Evolutionary conservation across 2,329 filamentous ascomycete genomes (phyloP).

Genomic region (Aspergillus tubingensis): DNA sequence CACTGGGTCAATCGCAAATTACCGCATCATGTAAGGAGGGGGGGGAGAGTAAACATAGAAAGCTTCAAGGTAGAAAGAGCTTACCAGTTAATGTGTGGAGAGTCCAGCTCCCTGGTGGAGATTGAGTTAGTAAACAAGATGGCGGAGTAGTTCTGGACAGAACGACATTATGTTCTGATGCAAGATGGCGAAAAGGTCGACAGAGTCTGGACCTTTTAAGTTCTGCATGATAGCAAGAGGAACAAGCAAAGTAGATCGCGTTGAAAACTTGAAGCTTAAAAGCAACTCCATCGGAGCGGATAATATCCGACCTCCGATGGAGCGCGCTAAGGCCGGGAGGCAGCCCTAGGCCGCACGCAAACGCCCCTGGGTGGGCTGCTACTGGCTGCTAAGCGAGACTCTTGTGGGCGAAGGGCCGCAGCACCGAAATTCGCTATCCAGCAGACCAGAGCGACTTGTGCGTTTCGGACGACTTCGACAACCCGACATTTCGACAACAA

Average conservation of each 20-base stretch:
- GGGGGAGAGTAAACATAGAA: constrained; percentile 10
- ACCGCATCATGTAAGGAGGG: constrained; percentile 72
- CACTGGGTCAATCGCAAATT: constrained; percentile 98
- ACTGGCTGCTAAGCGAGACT: constrained; percentile 46
- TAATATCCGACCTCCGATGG: constrained; percentile 15
- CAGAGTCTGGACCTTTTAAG: neutral
- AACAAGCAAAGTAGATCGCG: constrained; percentile 22
- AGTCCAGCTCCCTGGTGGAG: neutral
- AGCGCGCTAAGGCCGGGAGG: constrained; percentile 19
- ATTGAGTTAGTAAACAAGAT: neutral
- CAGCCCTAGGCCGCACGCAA: constrained; percentile 41
- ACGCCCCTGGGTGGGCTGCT: constrained; percentile 19
- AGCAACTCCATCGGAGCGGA: constrained; percentile 26
- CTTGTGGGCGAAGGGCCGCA: constrained; percentile 37
- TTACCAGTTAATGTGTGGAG: constrained; percentile 22
- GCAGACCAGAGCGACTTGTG: constrained; percentile 31
- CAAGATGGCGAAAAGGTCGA: neutral
- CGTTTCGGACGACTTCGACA: constrained; percentile 40
- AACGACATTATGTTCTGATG: constrained; percentile 10
- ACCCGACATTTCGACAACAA: constrained; percentile 46
- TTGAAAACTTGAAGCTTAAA: constrained; percentile 30
- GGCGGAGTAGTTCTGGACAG: neutral
- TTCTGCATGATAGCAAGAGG: neutral
- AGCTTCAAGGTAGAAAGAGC: constrained; percentile 15
- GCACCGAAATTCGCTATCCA: constrained; percentile 43